phyloP scores from a whole-genome alignment of 805 yeast genomes.

The Lachancea kluyveri region DNA sequence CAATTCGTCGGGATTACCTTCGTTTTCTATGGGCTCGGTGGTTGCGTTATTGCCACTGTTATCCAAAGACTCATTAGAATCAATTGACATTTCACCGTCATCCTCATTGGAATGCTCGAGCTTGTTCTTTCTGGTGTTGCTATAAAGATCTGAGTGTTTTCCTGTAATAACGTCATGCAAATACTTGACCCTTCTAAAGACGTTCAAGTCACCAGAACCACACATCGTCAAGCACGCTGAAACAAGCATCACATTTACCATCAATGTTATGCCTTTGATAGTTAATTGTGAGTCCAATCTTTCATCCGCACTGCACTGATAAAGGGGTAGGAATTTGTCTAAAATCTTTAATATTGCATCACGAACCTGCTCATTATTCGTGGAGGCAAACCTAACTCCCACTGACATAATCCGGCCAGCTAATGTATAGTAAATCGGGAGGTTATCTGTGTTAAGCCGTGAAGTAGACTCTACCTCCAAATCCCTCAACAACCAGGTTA shows the following conservation, averaged over 20 bases:
- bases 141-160: slow-evolving; percentile 25
- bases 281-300: slow-evolving; percentile 57
- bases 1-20: slow-evolving; percentile 1
- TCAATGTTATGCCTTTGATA: slow-evolving; percentile 41
- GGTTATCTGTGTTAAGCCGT: slow-evolving; percentile 49
- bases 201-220: slow-evolving; percentile 82
- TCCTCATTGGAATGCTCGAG: no score
- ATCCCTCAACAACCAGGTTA: slow-evolving; percentile 19
- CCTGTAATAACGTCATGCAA: slow-evolving; percentile 53
- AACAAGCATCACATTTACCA: slow-evolving; percentile 55
- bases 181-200: slow-evolving; percentile 64
- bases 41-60: slow-evolving; percentile 2
- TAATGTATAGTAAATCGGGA: slow-evolving; percentile 56
- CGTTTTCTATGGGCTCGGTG: slow-evolving; percentile 2
- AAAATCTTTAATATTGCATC: slow-evolving; percentile 32
- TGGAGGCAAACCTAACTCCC: slow-evolving; percentile 72
- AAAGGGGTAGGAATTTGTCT: slow-evolving; percentile 28
- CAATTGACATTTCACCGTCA: slow-evolving; percentile 4
- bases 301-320: slow-evolving; percentile 32
- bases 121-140: slow-evolving; percentile 2
- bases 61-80: slow-evolving; percentile 3
- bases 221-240: slow-evolving; percentile 75
- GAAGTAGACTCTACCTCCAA: slow-evolving; percentile 8
- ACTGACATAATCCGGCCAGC: slow-evolving; percentile 73
- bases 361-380: slow-evolving; percentile 48